Percentiles rank a stretch among this genome's conserved stretches.
Evolutionary conservation across 257 asterid genomes (phyloP).

Genomic region (Echium plantagineum): DNA sequence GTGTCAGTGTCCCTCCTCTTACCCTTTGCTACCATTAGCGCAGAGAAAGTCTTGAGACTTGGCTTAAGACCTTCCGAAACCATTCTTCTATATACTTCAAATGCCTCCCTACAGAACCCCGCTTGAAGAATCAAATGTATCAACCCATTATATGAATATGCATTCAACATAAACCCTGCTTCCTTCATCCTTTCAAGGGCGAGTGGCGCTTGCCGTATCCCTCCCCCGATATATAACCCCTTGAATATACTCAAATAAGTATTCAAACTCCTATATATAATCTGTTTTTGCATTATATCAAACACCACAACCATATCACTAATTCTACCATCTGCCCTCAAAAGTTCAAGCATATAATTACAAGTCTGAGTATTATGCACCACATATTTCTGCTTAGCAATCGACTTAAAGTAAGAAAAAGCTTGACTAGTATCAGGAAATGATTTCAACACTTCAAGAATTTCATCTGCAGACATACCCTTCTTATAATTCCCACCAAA

Average conservation of each 20-base stretch:
- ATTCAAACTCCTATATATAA: constrained; percentile 61
- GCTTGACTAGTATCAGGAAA: constrained; percentile 37
- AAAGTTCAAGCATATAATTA: constrained; percentile 77
- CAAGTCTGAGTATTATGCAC: constrained; percentile 77
- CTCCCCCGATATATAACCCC: constrained; percentile 59
- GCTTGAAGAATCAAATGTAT: constrained; percentile 82
- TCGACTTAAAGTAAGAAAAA: constrained; percentile 41
- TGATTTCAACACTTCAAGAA: constrained; percentile 54
- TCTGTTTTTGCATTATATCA: constrained; percentile 82
- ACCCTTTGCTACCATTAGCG: constrained; percentile 91
- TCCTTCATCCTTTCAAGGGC: constrained; percentile 71
- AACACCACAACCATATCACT: constrained; percentile 70
- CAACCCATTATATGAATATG: constrained; percentile 87
- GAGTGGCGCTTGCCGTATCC: constrained; percentile 51
- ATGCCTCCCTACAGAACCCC: constrained; percentile 64
- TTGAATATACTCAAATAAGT: constrained; percentile 72
- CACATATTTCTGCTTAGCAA: constrained; percentile 47
- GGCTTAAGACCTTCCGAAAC: constrained; percentile 71
- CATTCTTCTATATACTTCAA: constrained; percentile 59
- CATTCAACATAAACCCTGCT: constrained; percentile 63
- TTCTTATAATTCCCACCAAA: constrained; percentile 23
- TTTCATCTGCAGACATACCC: constrained; percentile 43
- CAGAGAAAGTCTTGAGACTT: constrained; percentile 89
- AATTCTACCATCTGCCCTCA: constrained; percentile 48
- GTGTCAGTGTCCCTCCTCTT: constrained; percentile 67